Evolutionary conservation across 441 rosid species (phyloP).

Genomic region (Syzygium malaccense): DNA sequence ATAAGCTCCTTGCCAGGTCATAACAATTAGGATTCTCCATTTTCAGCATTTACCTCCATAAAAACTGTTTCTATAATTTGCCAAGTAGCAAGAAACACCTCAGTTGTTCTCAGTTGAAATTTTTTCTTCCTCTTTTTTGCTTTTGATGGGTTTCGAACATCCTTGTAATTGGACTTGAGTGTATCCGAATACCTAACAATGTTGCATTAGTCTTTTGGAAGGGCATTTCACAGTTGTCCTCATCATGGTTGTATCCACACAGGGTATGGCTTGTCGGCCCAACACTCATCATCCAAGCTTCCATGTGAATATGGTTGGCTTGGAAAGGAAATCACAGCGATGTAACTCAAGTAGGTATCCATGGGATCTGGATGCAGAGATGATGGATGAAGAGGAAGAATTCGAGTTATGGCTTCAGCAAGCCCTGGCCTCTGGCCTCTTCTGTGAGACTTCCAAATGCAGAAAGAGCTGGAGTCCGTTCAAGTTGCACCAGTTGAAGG

Average conservation of each 20-base stretch:
- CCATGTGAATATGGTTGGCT: conserved; percentile 97
- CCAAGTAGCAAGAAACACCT: neutral
- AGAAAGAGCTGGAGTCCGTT: conserved; percentile 99
- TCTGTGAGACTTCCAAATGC: conserved; percentile 83
- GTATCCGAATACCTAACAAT: neutral
- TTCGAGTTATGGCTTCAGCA: conserved; percentile 95
- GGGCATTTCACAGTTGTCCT: neutral
- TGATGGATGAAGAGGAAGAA: conserved; percentile 90
- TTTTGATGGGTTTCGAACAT: neutral
- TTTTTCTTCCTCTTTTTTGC: neutral
- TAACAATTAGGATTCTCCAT: neutral
- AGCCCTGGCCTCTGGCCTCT: conserved; percentile 91
- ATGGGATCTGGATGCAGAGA: conserved; percentile 92
- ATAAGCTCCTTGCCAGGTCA: neutral
- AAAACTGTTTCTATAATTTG: neutral
- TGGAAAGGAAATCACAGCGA: conserved; percentile 71
- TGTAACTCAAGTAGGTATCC: conserved; percentile 85
- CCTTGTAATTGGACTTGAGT: neutral
- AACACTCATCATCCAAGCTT: conserved; percentile 97
- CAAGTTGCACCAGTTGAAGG: conserved; percentile 81
- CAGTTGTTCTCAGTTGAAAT: neutral
- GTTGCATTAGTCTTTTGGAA: neutral
- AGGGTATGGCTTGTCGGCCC: conserved; percentile 98
- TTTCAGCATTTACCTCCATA: neutral
- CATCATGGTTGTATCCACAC: conserved; percentile 7